These are phyloP conservation scores for Fagopyrum esculentum DNA, from an alignment of 148 eudicot species.

Conservation along the genomic window DNA sequence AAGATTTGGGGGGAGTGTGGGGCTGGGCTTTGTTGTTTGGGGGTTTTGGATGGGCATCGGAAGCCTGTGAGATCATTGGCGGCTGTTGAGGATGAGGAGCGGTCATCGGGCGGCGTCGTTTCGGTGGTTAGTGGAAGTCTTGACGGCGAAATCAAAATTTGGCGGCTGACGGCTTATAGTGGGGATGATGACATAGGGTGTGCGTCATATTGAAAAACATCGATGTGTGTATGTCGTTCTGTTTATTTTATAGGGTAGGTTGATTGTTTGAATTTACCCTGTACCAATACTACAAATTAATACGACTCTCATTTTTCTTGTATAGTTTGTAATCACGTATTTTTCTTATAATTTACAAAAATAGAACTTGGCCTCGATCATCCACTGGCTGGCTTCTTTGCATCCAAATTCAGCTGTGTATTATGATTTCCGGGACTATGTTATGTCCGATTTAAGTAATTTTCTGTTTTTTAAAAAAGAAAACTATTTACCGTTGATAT, in stretches of 20 bases:
- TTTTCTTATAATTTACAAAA: background rate
- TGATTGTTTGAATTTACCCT: background rate
- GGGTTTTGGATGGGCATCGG: constrained; percentile 32
- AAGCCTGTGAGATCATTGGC: constrained; percentile 30
- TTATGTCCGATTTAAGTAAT: too few relatives aligned
- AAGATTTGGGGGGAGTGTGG: constrained; percentile 14
- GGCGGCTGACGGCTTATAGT: constrained; percentile 17
- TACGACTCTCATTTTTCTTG: background rate
- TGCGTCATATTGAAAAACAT: background rate
- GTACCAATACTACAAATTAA: background rate
- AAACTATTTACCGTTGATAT: too few relatives aligned
- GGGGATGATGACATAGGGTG: background rate
- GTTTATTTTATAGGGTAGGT: background rate
- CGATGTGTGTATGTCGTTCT: too few relatives aligned
- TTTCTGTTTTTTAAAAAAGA: too few relatives aligned
- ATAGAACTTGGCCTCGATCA: too few relatives aligned
- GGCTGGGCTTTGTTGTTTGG: constrained; percentile 21
- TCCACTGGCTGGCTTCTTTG: too few relatives aligned
- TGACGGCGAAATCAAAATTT: constrained; percentile 33
- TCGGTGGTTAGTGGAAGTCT: constrained; percentile 30
- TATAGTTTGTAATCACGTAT: too few relatives aligned
- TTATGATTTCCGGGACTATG: too few relatives aligned
- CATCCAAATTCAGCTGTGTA: too few relatives aligned
- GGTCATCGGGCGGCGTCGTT: constrained; percentile 9
- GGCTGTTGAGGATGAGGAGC: constrained; percentile 5